Evolutionary conservation across 257 asterid species (phyloP).

Genomic region (Plantago ovata): DNA sequence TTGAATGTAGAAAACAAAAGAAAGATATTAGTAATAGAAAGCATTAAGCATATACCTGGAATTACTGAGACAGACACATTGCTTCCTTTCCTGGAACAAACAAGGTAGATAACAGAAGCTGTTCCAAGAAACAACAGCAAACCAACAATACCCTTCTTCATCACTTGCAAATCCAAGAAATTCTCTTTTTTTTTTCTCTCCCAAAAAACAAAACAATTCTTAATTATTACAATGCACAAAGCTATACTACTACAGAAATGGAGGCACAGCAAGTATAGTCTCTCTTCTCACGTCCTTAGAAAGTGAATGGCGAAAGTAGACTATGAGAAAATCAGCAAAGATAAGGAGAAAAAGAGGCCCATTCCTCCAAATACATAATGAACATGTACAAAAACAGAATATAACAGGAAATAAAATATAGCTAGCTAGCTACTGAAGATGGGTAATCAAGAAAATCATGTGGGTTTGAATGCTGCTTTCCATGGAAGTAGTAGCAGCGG

Average conservation of each 20-base stretch:
- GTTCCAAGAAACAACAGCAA: conserved; percentile 32
- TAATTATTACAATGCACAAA: not conserved
- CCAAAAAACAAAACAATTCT: conserved; percentile 11
- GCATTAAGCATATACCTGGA: conserved; percentile 24
- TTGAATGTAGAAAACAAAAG: too few species aligned
- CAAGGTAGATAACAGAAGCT: conserved; percentile 27
- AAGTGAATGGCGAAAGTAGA: conserved; percentile 7
- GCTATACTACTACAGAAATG: not conserved
- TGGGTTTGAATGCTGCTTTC: conserved; percentile 27
- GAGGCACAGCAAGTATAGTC: not conserved
- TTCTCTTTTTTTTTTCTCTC: not conserved
- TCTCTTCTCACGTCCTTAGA: conserved; percentile 15
- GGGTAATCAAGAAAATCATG: conserved; percentile 27
- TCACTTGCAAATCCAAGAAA: not conserved
- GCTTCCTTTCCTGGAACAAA: conserved; percentile 21
- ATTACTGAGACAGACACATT: conserved; percentile 13
- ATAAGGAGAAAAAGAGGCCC: conserved; percentile 34
- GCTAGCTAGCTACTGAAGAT: not conserved
- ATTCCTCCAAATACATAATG: conserved; percentile 20
- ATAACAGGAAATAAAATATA: too few species aligned
- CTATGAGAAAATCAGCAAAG: conserved; percentile 25
- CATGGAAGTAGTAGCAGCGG: conserved; percentile 16
- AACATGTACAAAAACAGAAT: not conserved
- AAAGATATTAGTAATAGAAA: not conserved
- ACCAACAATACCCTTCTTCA: conserved; percentile 36